Evolutionary conservation across 345 rosid species (phyloP).

Genomic region (Xanthoceras sorbifolium): DNA sequence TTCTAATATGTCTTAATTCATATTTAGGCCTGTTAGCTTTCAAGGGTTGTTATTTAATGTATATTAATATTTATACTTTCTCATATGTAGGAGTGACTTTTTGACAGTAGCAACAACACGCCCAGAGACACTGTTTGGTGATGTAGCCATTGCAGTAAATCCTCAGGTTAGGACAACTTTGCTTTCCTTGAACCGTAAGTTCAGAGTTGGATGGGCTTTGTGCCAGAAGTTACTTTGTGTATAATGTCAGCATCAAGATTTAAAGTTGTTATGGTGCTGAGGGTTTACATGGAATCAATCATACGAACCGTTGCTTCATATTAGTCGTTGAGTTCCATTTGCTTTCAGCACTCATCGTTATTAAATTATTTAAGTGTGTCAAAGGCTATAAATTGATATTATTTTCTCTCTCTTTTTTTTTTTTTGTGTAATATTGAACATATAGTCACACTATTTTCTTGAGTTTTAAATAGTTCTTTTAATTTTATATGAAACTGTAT

Average conservation of each 20-base stretch:
- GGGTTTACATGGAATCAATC: neutral
- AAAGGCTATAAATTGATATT: neutral
- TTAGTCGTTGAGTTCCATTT: neutral
- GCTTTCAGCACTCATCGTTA: neutral
- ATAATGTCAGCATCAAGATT: neutral
- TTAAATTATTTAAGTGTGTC: too few relatives aligned
- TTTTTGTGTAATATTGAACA: neutral
- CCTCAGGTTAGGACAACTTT: conserved; percentile 58
- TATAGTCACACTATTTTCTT: neutral
- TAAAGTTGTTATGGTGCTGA: neutral
- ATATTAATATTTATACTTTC: conserved; percentile 28
- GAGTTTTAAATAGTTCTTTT: neutral
- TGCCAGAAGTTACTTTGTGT: neutral
- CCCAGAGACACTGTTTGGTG: conserved; percentile 97
- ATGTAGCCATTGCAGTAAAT: conserved; percentile 92
- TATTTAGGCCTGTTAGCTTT: neutral
- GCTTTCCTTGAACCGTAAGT: neutral
- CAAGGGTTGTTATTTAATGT: conserved; percentile 4
- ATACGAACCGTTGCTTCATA: neutral
- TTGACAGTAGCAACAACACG: conserved; percentile 93
- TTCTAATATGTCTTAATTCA: neutral
- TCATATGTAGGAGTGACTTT: conserved; percentile 65
- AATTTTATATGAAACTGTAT: neutral
- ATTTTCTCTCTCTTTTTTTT: neutral
- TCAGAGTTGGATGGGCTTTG: neutral